Evolutionary conservation across 805 yeast genomes (phyloP).

Genomic region (Starmerella scarabaei): DNA sequence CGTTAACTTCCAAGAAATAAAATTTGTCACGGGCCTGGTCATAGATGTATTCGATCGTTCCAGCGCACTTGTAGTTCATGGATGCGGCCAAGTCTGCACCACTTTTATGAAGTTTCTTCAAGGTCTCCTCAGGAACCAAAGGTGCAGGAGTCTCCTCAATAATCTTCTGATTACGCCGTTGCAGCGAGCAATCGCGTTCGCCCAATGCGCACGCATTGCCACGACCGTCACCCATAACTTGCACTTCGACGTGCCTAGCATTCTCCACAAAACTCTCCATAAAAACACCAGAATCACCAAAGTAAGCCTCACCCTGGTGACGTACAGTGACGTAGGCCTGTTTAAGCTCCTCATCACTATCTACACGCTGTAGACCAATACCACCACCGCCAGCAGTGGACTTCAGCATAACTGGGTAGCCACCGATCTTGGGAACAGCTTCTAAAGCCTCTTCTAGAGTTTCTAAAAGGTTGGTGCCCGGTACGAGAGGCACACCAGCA

Average conservation of each 20-base stretch:
- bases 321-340: constrained; percentile 79
- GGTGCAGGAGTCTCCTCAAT: constrained; percentile 99
- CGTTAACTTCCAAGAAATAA: constrained; percentile 90
- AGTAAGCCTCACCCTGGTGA: constrained; percentile 85
- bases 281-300: constrained; percentile 92
- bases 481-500: constrained; percentile 93
- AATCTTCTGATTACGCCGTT: constrained; percentile 91
- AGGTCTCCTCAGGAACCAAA: constrained; percentile 66
- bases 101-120: constrained; percentile 62
- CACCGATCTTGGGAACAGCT: constrained; percentile 52
- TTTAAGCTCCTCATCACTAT: constrained; percentile 64
- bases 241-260: constrained; percentile 93
- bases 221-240: constrained; percentile 89
- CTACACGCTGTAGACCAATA: constrained; percentile 90
- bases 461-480: constrained; percentile 82
- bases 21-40: constrained; percentile 78
- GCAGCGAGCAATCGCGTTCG: constrained; percentile 95
- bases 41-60: constrained; percentile 91
- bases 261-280: constrained; percentile 88
- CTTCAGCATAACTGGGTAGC: constrained; percentile 88
- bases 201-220: constrained; percentile 91
- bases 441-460: constrained; percentile 60
- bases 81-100: constrained; percentile 71
- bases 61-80: constrained; percentile 90
- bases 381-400: constrained; percentile 99